These are phyloP conservation scores for Trichoderma orchidacearum DNA, from an alignment of 495 filamentous ascomycete genomes.

Conservation along the genomic window DNA sequence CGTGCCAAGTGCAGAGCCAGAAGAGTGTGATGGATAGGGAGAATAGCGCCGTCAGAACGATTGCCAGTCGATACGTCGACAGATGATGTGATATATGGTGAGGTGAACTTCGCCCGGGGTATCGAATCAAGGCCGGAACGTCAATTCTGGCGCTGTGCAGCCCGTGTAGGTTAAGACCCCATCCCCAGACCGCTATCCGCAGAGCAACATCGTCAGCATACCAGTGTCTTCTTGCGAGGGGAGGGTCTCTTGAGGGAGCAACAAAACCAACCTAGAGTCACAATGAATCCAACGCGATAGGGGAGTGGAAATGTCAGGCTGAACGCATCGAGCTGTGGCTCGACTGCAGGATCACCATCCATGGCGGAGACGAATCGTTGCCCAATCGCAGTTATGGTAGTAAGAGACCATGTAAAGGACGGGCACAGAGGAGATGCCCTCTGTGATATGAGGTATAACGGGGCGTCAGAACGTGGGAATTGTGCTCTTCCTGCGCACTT, in stretches of 20 bases:
- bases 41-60: constrained; percentile 56
- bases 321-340: constrained; percentile 72
- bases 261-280: constrained; percentile 56
- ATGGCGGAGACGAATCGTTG: constrained; percentile 30
- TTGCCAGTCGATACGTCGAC: constrained; percentile 72
- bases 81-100: constrained; percentile 58
- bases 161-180: constrained; percentile 77
- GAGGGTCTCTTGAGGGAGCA: neutral
- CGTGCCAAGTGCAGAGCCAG: constrained; percentile 65
- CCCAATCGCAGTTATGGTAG: neutral
- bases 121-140: constrained; percentile 65
- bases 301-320: constrained; percentile 76
- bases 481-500: neutral
- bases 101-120: constrained; percentile 52
- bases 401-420: neutral
- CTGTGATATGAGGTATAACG: neutral
- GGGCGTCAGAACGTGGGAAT: neutral
- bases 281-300: constrained; percentile 63
- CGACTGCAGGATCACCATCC: constrained; percentile 68
- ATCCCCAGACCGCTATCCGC: constrained; percentile 71
- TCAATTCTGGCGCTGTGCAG: constrained; percentile 64
- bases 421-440: neutral
- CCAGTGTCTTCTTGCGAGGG: neutral
- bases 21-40: constrained; percentile 58
- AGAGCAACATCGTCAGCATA: neutral